Base-by-base conservation (phyloP, 495 filamentous ascomycete species). In the Penicillium steckii region DNA sequence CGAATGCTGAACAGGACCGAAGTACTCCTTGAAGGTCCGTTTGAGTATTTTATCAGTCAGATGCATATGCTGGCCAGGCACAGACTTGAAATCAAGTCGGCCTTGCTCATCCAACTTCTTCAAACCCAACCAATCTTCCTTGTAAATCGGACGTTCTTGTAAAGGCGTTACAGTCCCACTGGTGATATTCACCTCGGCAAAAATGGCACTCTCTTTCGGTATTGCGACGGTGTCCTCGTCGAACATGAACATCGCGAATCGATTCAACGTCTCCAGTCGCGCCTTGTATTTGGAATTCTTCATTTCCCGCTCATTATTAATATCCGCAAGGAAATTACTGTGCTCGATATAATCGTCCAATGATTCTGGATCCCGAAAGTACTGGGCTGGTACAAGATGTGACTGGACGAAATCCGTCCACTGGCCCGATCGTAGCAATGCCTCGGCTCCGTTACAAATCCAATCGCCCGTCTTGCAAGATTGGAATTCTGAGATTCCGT, bases 291-390 rank as follows among this genome's bases (percentile, higher is more conserved):
- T 79, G 37, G 64, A 57, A 56, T 92, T 96, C 79, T 93, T 96
- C 46, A 62, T 21, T 15, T 40, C 66, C 2, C 95, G 79, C 80
- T 97, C 94, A 64, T 96, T 97, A 71, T 99, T 99, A 69, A 97
- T 85, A 68, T 97, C 93, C n/a, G 93, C 94, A n/a, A 99, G 76
- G 68, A 93, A 96, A 62, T 92, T 95, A 64, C 89, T 94, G 65
- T 85, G 55, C 60, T 88, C 85, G 15, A 97, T 77, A 66, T 97
- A 98, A 26, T 69, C 62, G 4, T 86, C 85, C 48, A 89, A 68
- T 54, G 90, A 80, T 2, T 69, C 74, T 0, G 86, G 84, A 59
- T 94, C 82, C 21, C 93, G 85, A 75, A 86, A 97, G 69, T 99
- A 99, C 73, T 99, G 94, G 45, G 95, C 95, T 0, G 94, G 94